A percentile compares a stretch with the other conserved stretches of the same genome.
These are phyloP conservation scores for Diaporthe citri DNA, from an alignment of 2,329 filamentous ascomycete genomes.

Conservation along the genomic window DNA sequence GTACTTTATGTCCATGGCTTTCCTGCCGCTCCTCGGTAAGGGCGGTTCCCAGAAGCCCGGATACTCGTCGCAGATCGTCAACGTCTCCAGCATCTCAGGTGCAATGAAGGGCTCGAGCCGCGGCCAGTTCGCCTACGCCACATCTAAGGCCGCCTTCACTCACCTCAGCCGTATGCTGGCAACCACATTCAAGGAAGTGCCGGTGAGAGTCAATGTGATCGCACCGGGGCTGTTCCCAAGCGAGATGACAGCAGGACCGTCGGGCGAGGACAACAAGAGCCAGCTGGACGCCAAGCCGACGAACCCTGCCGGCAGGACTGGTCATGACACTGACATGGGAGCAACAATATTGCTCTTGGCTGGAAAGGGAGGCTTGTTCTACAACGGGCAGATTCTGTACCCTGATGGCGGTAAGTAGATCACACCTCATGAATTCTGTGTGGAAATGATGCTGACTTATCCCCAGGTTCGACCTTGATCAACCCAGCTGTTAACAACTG, in stretches of 20 bases:
- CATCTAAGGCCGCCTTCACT: constrained; percentile 61
- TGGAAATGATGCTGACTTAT: background rate
- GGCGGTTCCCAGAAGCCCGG: constrained; percentile 57
- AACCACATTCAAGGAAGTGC: constrained; percentile 59
- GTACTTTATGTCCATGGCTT: constrained; percentile 65
- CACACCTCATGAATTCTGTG: background rate
- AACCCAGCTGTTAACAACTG: constrained; percentile 33
- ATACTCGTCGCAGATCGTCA: constrained; percentile 63
- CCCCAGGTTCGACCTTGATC: constrained; percentile 29
- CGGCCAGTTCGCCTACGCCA: constrained; percentile 66
- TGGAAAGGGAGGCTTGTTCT: constrained; percentile 62
- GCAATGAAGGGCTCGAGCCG: constrained; percentile 62
- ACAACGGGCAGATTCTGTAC: constrained; percentile 66
- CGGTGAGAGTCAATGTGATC: constrained; percentile 69
- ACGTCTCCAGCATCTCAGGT: constrained; percentile 64
- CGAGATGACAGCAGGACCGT: constrained; percentile 62
- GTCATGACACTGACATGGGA: constrained; percentile 63
- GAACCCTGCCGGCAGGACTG: constrained; percentile 58
- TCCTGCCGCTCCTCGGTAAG: constrained; percentile 64
- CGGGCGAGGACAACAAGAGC: constrained; percentile 60
- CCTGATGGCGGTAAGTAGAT: constrained; percentile 57
- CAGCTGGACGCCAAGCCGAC: constrained; percentile 54
- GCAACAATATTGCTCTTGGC: constrained; percentile 64
- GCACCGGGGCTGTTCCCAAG: constrained; percentile 60
- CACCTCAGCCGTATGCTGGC: constrained; percentile 60